phyloP scores from a whole-genome alignment of 768 basidiomycete species.

The Heimioporus sp. region DNA sequence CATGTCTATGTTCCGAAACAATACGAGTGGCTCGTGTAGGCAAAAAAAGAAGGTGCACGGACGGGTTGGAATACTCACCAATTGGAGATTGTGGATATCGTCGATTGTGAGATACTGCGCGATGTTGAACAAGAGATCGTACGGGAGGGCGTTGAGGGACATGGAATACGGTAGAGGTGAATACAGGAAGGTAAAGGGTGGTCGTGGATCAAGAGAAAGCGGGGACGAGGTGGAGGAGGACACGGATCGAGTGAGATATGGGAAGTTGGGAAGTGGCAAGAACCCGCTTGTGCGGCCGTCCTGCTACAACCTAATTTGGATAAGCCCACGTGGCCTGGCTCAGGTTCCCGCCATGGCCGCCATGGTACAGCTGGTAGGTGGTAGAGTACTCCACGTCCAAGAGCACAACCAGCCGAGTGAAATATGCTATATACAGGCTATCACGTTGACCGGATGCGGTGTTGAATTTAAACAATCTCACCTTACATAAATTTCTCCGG shows the following conservation, averaged over 20 bases:
- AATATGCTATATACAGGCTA: too few relatives aligned
- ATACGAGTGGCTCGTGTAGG: not conserved
- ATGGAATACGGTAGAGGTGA: slow-evolving; percentile 8
- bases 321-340: not conserved
- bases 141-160: slow-evolving; percentile 50
- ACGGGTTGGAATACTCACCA: slow-evolving; percentile 41
- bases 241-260: slow-evolving; percentile 16
- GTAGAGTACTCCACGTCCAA: too few relatives aligned
- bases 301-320: slow-evolving; percentile 12
- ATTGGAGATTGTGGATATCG: slow-evolving; percentile 60
- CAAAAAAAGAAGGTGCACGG: not conserved
- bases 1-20: slow-evolving; percentile 46
- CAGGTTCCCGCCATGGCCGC: too few relatives aligned
- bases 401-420: too few relatives aligned
- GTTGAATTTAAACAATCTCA: too few relatives aligned
- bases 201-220: slow-evolving; percentile 2
- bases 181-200: not conserved
- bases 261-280: slow-evolving; percentile 7
- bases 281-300: slow-evolving; percentile 4
- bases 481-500: too few relatives aligned
- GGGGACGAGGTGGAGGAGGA: not conserved
- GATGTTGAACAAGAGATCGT: slow-evolving; percentile 70
- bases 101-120: slow-evolving; percentile 56
- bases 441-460: too few relatives aligned
- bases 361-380: too few relatives aligned